Evolutionary conservation across 441 rosid species (phyloP), one percentile per base, ranked within the genome.

Genomic region (Dalechampia spathulata): DNA sequence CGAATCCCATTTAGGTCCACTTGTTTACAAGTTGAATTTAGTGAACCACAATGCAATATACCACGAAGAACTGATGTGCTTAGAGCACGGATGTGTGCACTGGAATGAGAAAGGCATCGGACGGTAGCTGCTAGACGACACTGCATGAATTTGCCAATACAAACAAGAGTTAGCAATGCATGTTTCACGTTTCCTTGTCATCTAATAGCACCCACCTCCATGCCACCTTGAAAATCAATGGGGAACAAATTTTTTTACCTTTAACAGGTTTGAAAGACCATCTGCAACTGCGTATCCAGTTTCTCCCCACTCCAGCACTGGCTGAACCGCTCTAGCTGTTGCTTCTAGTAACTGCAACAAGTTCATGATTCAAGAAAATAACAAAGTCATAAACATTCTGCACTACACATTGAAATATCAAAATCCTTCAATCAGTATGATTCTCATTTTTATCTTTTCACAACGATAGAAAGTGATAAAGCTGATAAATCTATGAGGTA

Each of bases 21-120:
- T 25, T 58, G 78, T 63, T 78, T 76, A 44, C 78, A 70, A 27
- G 61, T 62, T 13, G 73, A 74, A 66, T 77, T 70, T 7, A 71
- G 49, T 14, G 80, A 66, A 51, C 82, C 75, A 40, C 80, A 69
- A 64, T 78, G 78, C 83, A 81, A 55, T 52, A 89, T 87, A 62
- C 75, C 80, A 0, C 90, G 90, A 16, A 93, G 89, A 58, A 93
- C 99, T 19, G 99, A 89, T 10, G 70, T 78, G 80, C 99, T 89
- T 46, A 93, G 77, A 49, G 99, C 83, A 8, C 99, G 95, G 44
- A 93, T 97, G 49, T 93, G 99, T 1, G 97, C 99, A 53, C 99
- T 93, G 47, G 90, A 86, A 69, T 93, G 99, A 55, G 93, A 87
- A 36, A 93, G 86, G 69, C 99, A 93, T 58, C 83, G 77, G 59